phyloP scores from a whole-genome alignment of 2,329 filamentous ascomycete species.

The Sporothrix variecibatus region DNA sequence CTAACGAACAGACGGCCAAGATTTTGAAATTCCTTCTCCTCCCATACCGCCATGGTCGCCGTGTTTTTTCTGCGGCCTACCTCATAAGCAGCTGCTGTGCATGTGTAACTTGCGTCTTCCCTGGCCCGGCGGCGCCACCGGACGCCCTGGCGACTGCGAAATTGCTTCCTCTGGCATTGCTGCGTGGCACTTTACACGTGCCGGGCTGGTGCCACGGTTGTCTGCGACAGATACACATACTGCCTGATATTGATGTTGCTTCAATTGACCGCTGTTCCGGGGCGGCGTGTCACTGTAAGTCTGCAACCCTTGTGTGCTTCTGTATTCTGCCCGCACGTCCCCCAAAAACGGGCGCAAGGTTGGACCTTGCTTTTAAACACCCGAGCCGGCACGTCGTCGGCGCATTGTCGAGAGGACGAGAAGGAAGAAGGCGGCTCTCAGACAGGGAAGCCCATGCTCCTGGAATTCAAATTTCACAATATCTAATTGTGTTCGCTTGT shows the following conservation, averaged over 20 bases:
- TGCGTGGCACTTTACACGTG: slow-evolving; percentile 12
- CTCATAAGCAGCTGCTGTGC: slow-evolving; percentile 23
- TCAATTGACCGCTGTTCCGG: not conserved
- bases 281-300: slow-evolving; percentile 1
- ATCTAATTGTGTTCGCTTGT: not conserved
- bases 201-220: not conserved
- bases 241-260: not conserved
- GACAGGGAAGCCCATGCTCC: not conserved
- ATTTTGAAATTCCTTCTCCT: too few species aligned
- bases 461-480: not conserved
- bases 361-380: slow-evolving; percentile 4
- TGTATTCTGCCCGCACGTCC: not conserved
- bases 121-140: slow-evolving; percentile 9
- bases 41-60: not conserved
- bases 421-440: not conserved
- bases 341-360: not conserved
- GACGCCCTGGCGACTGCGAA: not conserved
- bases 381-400: slow-evolving; percentile 9
- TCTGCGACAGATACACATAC: not conserved
- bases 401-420: slow-evolving; percentile 2
- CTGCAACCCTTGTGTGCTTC: not conserved
- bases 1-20: not conserved
- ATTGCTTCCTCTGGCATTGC: not conserved
- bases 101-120: slow-evolving; percentile 18
- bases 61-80: slow-evolving; percentile 22